Conservation (phyloP, 2,329 filamentous ascomycete species). For the Fusarium veterinarium region DNA sequence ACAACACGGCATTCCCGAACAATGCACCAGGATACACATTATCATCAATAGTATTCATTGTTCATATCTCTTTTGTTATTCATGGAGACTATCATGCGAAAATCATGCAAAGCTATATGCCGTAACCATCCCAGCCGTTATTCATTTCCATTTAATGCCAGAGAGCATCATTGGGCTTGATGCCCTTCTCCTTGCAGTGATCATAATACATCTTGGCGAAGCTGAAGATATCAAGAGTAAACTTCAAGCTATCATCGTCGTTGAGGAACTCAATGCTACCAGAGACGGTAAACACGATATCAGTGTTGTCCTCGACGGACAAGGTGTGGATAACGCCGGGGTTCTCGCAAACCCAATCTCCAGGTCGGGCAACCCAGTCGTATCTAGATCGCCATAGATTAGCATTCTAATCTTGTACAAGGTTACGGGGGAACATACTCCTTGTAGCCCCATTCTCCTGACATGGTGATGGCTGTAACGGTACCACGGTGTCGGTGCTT, state of each 20-base stretch:
- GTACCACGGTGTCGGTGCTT: slow-evolving; percentile 35
- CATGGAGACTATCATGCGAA: not conserved
- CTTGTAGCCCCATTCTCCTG: slow-evolving; percentile 42
- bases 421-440: slow-evolving; percentile 4
- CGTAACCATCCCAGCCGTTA: not conserved
- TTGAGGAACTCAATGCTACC: slow-evolving; percentile 44
- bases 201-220: slow-evolving; percentile 38
- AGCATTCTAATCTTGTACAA: not conserved
- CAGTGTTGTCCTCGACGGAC: slow-evolving; percentile 38
- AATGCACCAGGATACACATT: not conserved
- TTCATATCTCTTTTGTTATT: not conserved
- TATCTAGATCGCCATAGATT: slow-evolving; percentile 26
- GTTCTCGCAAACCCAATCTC: slow-evolving; percentile 43
- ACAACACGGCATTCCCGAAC: not conserved
- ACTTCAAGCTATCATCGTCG: slow-evolving; percentile 40
- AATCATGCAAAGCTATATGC: not conserved
- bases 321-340: slow-evolving; percentile 41
- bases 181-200: slow-evolving; percentile 27
- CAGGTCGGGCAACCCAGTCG: slow-evolving; percentile 41
- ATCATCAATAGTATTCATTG: not conserved
- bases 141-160: slow-evolving; percentile 21
- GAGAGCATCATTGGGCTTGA: slow-evolving; percentile 30
- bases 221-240: slow-evolving; percentile 39
- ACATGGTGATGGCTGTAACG: slow-evolving; percentile 37
- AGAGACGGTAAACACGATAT: slow-evolving; percentile 42